A percentile compares a stretch with the other conserved stretches of the same genome.
Evolutionary conservation across 345 rosid genomes (phyloP).

Genomic region (Aquilaria malaccensis): DNA sequence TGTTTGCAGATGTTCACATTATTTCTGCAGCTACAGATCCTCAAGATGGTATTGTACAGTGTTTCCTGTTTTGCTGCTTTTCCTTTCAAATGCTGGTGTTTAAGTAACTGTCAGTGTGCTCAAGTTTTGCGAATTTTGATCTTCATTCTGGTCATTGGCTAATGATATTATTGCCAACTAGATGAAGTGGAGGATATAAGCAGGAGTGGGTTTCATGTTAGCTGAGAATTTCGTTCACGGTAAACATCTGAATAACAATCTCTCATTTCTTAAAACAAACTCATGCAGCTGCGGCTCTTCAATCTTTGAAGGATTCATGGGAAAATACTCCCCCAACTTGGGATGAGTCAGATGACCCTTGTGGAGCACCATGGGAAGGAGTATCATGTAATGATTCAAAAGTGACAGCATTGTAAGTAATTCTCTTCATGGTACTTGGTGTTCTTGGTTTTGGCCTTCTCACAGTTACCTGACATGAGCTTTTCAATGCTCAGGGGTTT

Average conservation of each 20-base stretch:
- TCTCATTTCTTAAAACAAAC: background rate
- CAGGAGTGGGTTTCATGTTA: too few relatives aligned
- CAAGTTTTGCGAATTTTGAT: background rate
- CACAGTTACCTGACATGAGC: background rate
- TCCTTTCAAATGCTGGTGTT: background rate
- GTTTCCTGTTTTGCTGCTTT: background rate
- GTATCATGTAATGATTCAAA: constrained; percentile 62
- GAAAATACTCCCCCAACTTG: constrained; percentile 71
- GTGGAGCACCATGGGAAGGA: constrained; percentile 88
- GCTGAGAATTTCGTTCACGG: background rate
- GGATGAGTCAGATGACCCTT: constrained; percentile 70
- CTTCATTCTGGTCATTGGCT: background rate
- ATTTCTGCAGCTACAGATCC: constrained; percentile 46
- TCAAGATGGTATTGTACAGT: constrained; percentile 42
- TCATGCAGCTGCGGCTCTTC: constrained; percentile 60
- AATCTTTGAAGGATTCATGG: constrained; percentile 74
- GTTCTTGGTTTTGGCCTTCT: background rate
- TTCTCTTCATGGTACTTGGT: background rate
- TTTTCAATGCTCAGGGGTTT: constrained; percentile 45
- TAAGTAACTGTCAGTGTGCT: too few relatives aligned
- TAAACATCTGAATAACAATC: background rate
- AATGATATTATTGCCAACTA: background rate
- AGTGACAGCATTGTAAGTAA: constrained; percentile 73
- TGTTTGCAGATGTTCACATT: constrained; percentile 15
- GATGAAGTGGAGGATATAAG: too few relatives aligned